Conservation (phyloP, 495 filamentous ascomycete genomes). For the Xylaria nigripes region DNA sequence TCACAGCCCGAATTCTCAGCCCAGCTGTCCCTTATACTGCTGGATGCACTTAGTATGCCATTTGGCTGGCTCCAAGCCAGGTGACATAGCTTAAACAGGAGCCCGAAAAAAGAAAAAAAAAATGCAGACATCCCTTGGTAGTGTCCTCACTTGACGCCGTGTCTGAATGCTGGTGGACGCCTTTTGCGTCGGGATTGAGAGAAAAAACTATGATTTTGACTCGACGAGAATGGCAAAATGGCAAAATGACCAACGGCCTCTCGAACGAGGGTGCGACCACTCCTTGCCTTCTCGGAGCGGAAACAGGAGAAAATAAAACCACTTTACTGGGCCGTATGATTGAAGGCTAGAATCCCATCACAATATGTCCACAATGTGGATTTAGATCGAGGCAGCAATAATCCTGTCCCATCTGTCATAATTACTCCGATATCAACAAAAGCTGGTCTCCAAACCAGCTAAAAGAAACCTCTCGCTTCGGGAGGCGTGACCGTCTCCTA, state of each 20-base stretch:
- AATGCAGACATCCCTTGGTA: not conserved
- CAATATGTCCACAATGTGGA: conserved; percentile 13
- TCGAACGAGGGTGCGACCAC: not conserved
- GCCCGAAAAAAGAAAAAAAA: conserved; percentile 14
- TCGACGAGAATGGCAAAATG: not conserved
- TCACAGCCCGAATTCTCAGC: conserved; percentile 20
- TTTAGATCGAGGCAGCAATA: conserved; percentile 20
- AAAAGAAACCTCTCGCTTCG: conserved; percentile 17
- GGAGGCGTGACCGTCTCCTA: conserved; percentile 14
- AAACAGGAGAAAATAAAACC: not conserved
- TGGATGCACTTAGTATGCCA: conserved; percentile 7
- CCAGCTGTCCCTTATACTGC: conserved; percentile 22
- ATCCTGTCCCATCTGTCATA: conserved; percentile 23
- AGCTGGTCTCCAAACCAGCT: conserved; percentile 16
- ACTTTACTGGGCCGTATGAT: not conserved
- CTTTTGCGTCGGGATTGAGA: conserved; percentile 12
- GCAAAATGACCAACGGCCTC: not conserved
- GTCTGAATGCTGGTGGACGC: conserved; percentile 18
- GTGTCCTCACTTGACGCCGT: conserved; percentile 16
- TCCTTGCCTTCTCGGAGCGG: not conserved
- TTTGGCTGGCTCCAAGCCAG: not conserved
- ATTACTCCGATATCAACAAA: conserved; percentile 19
- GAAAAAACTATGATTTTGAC: conserved; percentile 10
- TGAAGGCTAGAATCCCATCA: conserved; percentile 3
- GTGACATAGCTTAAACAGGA: conserved; percentile 20